These are phyloP conservation scores for Priceomyces haplophilus DNA, from an alignment of 805 yeast species.

Conservation along the genomic window DNA sequence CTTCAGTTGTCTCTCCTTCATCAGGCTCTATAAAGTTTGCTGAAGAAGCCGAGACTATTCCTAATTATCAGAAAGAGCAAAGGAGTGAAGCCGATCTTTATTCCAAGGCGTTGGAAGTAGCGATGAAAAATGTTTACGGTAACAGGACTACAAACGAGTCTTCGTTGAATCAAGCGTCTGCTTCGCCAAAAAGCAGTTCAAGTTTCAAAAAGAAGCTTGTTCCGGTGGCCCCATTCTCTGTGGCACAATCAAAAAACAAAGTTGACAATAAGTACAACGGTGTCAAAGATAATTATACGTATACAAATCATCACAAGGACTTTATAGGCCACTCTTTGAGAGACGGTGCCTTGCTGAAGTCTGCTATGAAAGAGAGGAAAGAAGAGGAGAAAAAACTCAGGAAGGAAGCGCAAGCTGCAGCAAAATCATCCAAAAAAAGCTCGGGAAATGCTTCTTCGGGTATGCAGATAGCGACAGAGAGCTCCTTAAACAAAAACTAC, in stretches of 20 bases:
- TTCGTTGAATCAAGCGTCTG: neutral
- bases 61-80: conserved; percentile 12
- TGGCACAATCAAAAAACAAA: neutral
- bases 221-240: neutral
- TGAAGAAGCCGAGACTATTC: conserved; percentile 38
- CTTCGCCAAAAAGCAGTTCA: conserved; percentile 3
- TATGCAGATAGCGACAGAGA: neutral
- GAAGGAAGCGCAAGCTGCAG: conserved; percentile 2
- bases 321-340: conserved; percentile 33
- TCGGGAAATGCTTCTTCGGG: neutral
- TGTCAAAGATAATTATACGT: conserved; percentile 18
- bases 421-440: conserved; percentile 1
- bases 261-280: conserved; percentile 10
- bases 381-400: conserved; percentile 21
- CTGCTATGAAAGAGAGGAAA: conserved; percentile 21
- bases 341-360: conserved; percentile 10
- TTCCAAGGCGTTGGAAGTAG: conserved; percentile 52
- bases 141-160: conserved; percentile 13
- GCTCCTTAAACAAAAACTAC: too few relatives aligned
- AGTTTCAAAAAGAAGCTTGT: conserved; percentile 9
- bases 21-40: conserved; percentile 35
- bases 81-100: conserved; percentile 34
- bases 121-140: conserved; percentile 56
- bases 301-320: conserved; percentile 31
- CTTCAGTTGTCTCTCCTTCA: conserved; percentile 18